Conservation (phyloP, 495 filamentous ascomycete genomes). For the Penicillium goetzii region DNA sequence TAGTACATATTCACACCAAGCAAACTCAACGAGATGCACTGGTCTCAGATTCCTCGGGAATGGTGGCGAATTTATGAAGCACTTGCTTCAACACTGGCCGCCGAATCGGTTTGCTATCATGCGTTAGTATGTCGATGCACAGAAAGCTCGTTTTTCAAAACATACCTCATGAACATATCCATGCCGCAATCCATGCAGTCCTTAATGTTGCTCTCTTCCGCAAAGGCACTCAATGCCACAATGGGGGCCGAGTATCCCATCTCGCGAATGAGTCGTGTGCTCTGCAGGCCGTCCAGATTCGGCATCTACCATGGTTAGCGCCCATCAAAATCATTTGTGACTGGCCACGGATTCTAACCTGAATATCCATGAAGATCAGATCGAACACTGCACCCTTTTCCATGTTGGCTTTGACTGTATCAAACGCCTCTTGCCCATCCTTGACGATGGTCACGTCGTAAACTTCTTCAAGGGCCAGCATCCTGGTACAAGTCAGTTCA, state of each 20-base stretch:
- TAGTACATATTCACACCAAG: background rate
- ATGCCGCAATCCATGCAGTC: conserved; percentile 79
- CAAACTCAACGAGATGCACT: background rate
- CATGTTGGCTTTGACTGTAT: conserved; percentile 82
- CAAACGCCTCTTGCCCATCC: conserved; percentile 88
- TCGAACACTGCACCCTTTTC: conserved; percentile 71
- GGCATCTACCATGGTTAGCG: conserved; percentile 67
- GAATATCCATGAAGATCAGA: conserved; percentile 92
- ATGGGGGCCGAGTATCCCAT: conserved; percentile 90
- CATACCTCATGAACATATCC: conserved; percentile 65
- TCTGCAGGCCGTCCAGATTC: conserved; percentile 85
- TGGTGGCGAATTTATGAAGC: conserved; percentile 66
- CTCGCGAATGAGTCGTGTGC: conserved; percentile 81
- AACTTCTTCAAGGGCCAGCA: conserved; percentile 71
- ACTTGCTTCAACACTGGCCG: conserved; percentile 84
- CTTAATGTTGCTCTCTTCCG: conserved; percentile 86
- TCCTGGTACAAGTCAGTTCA: conserved; percentile 32
- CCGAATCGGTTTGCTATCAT: conserved; percentile 74
- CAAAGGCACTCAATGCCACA: conserved; percentile 87
- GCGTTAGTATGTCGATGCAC: background rate
- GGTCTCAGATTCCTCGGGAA: conserved; percentile 50
- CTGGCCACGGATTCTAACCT: conserved; percentile 20
- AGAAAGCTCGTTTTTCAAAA: background rate
- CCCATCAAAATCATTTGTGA: conserved; percentile 16
- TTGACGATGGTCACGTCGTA: conserved; percentile 79